phyloP scores from a whole-genome alignment of 352 stramenopile species.

The Globisporangium paroecandrum region DNA sequence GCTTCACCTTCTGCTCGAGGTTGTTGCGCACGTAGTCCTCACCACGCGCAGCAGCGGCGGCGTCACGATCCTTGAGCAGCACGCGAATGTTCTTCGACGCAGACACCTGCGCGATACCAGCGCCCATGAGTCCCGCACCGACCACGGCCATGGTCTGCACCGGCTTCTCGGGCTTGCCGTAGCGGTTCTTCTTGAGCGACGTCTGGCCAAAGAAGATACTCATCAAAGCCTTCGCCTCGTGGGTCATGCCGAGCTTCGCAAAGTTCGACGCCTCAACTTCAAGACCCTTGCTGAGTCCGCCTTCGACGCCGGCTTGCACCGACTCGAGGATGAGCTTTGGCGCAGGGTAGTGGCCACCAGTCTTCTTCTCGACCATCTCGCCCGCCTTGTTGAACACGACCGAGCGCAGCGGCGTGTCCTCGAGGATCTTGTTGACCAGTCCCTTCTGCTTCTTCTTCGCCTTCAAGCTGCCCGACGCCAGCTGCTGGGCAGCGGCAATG shows the following conservation, averaged over 20 bases:
- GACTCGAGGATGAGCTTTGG: constrained; percentile 93
- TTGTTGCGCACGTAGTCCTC: constrained; percentile 94
- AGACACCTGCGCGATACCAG: constrained; percentile 95
- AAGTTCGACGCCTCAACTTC: constrained; percentile 95
- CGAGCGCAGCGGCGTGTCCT: constrained; percentile 92
- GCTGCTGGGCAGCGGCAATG: constrained; percentile 83
- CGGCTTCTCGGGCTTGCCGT: constrained; percentile 80
- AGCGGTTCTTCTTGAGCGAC: constrained; percentile 97
- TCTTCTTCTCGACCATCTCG: constrained; percentile 97
- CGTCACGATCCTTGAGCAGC: constrained; percentile 95
- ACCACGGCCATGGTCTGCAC: constrained; percentile 95
- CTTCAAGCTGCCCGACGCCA: constrained; percentile 91
- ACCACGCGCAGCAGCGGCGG: constrained; percentile 72
- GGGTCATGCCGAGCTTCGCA: constrained; percentile 94
- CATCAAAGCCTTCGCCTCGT: constrained; percentile 94
- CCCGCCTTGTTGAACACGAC: constrained; percentile 94
- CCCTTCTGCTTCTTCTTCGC: constrained; percentile 88
- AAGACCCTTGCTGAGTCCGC: constrained; percentile 73
- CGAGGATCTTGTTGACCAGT: constrained; percentile 86
- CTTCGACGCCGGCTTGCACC: constrained; percentile 84
- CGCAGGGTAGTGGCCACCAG: constrained; percentile 95
- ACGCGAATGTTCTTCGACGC: constrained; percentile 94
- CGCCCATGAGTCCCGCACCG: constrained; percentile 98
- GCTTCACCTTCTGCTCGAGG: constrained; percentile 94
- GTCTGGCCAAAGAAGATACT: constrained; percentile 98